Base-by-base conservation (phyloP, 176 grass and related monocot genomes). In the Puya raimondii region DNA sequence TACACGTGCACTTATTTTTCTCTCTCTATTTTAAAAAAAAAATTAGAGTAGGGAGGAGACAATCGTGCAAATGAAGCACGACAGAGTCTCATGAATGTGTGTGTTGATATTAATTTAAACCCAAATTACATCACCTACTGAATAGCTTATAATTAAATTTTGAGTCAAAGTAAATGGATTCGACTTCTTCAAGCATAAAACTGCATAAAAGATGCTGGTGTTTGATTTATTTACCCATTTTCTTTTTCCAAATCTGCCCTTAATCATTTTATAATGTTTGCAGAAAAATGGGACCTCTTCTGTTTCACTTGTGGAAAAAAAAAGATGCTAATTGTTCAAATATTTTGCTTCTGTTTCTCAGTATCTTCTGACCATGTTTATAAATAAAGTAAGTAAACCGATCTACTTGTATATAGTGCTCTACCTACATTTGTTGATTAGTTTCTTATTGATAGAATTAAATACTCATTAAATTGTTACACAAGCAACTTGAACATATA, bases 151-250 rank as follows among this genome's bases (percentile, higher is more conserved):
- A n/a, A 4, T 17, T 59, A 18, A 42, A 42, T 42, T 42, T 42
- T 42, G 33, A 42, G 33, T 42, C 33, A 2, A 59, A 59, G 54
- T 15, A 59, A 56, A 61, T 17, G 10, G 21, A 10, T 61, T 20
- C 9, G 56, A 56, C 52, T 56, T 56, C 16, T 56, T 56, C 12
- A 16, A 42, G 47, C 21, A 23, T 11, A 70, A 70, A 50, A 52
- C 10, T 20, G 17, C 68, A 11, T 68, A 13, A 48, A 49, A 52
- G 68, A 70, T 70, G 68, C 68, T 18, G 21, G 56, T 61, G 56
- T 16, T 4, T 61, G 17, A 18, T 61, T 20, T 22, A 15, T 61
- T 10, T 18, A 61, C 2, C 16, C 13, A 20, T 18, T 61, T 61
- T 7, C 16, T 21, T 9, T n/a, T 61, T n/a, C 10, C 21, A 61